Conservation (phyloP, 1,284 basidiomycete species). For the Cerioporus squamosus region DNA sequence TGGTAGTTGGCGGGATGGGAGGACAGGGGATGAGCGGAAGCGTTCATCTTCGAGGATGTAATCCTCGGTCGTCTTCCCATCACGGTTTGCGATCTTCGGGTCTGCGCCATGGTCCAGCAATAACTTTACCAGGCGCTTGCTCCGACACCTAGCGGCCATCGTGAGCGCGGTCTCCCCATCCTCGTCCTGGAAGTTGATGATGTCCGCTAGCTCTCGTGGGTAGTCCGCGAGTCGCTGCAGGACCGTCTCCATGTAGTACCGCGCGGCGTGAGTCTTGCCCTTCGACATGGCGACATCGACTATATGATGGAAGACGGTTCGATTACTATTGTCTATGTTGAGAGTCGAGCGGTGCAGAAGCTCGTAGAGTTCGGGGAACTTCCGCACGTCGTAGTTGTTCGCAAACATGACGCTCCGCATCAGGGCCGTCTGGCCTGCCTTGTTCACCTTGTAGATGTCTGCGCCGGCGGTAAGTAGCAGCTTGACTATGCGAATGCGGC, state of each 20-base stretch:
- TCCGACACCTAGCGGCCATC: slow-evolving; percentile 94
- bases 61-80: slow-evolving; percentile 97
- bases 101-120: slow-evolving; percentile 97
- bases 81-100: slow-evolving; percentile 93
- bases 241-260: slow-evolving; percentile 99
- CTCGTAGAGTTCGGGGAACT: slow-evolving; percentile 98
- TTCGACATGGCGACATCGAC: slow-evolving; percentile 99
- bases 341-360: slow-evolving; percentile 95
- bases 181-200: slow-evolving; percentile 99
- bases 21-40: slow-evolving; percentile 89
- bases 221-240: slow-evolving; percentile 91
- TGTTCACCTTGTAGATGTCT: slow-evolving; percentile 97
- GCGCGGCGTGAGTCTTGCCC: slow-evolving; percentile 95
- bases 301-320: slow-evolving; percentile 98
- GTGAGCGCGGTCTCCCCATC: slow-evolving; percentile 98
- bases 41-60: slow-evolving; percentile 99
- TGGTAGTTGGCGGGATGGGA: slow-evolving; percentile 62
- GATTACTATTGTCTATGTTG: slow-evolving; percentile 98
- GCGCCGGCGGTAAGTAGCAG: slow-evolving; percentile 93
- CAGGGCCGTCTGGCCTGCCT: slow-evolving; percentile 94
- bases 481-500: slow-evolving; percentile 95
- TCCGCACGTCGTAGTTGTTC: slow-evolving; percentile 99
- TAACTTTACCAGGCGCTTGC: slow-evolving; percentile 95
- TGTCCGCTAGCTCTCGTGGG: slow-evolving; percentile 95
- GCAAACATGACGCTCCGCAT: slow-evolving; percentile 99